A percentile compares a stretch with the other conserved stretches of the same genome.
These are phyloP conservation scores for Alternaria solani DNA, from an alignment of 2,329 filamentous ascomycete genomes.

Conservation along the genomic window DNA sequence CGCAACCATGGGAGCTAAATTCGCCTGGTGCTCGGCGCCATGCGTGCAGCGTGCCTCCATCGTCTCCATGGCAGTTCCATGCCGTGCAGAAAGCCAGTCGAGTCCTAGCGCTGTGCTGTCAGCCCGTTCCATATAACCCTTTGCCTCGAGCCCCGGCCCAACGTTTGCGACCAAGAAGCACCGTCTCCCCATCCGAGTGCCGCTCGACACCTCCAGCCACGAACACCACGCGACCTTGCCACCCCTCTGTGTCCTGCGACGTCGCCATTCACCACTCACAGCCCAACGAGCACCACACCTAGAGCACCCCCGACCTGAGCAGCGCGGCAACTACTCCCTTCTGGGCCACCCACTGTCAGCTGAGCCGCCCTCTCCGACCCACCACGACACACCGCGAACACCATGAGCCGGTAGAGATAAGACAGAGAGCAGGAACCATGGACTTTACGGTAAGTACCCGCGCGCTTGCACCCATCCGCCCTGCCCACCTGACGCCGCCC, in stretches of 20 bases:
- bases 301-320: slow-evolving; percentile 22
- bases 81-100: slow-evolving; percentile 14
- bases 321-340: slow-evolving; percentile 32
- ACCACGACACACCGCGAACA: slow-evolving; percentile 32
- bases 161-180: slow-evolving; percentile 25
- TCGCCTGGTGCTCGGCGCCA: slow-evolving; percentile 30
- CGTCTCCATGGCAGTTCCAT: slow-evolving; percentile 8
- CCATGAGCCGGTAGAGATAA: slow-evolving; percentile 44
- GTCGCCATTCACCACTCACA: slow-evolving; percentile 38
- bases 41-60: slow-evolving; percentile 14
- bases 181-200: slow-evolving; percentile 14
- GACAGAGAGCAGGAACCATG: slow-evolving; percentile 43
- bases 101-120: slow-evolving; percentile 19
- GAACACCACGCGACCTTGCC: slow-evolving; percentile 31
- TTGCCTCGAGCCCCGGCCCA: slow-evolving; percentile 23
- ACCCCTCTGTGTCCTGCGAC: slow-evolving; percentile 28
- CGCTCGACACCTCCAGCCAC: slow-evolving; percentile 17
- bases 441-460: slow-evolving; percentile 51
- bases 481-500: slow-evolving; percentile 8
- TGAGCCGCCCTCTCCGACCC: slow-evolving; percentile 43
- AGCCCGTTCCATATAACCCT: slow-evolving; percentile 27
- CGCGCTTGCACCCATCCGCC: slow-evolving; percentile 25
- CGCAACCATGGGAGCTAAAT: slow-evolving; percentile 31
- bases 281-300: slow-evolving; percentile 26
- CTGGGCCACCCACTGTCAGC: slow-evolving; percentile 39